Evolutionary conservation across 2,329 filamentous ascomycete species (phyloP), one percentile per base, ranked within the genome.

Genomic region (Pseudomassariella vexata): DNA sequence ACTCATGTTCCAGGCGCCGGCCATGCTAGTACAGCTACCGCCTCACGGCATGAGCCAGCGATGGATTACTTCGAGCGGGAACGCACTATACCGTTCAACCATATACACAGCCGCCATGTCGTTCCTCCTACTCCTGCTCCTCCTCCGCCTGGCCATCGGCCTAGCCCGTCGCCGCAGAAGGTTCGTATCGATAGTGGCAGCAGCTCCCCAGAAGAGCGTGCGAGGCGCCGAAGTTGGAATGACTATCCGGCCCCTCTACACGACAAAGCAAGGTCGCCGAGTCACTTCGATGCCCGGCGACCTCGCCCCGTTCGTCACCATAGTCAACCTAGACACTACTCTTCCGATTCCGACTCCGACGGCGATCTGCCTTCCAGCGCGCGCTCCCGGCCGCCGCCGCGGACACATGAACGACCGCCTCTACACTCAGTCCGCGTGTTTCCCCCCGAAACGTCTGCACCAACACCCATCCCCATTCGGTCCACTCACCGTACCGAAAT

Each of bases 201-300:
- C 18, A 56, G 57, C 19, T 56, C 62, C 6, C 50, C 60, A 1
- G 54, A 54, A 7, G 65, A 68, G 11, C 60, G 61, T 11, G 50
- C 59, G 9, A 60, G 66, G 23, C 60, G 69, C 23, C 60, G 65
- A 34, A 74, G 70, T 50, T 67, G 70, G 47, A 71, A 70, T 3
- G 71, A 74, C 35, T 62, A 66, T 31, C 63, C 63, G 3, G 57
- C 56, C 3, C 57, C 60, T 1, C 53, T 55, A 3, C 45, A 56
- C 12, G 47, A 59, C 12, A 43, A 47, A 15, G 30, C 30, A 11
- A 41, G 42, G 3, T 9, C 39, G 17, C 32, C 47, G 27, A 19
- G 23, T 17, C 47, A 48, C 34, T 27, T 45, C 9, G 44, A 49
- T 24, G 41, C 50, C 16, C 50, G 36, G 24, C 47, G 37, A 5